phyloP scores from a whole-genome alignment of 2,329 filamentous ascomycete genomes.

The Alternaria brassicicola region DNA sequence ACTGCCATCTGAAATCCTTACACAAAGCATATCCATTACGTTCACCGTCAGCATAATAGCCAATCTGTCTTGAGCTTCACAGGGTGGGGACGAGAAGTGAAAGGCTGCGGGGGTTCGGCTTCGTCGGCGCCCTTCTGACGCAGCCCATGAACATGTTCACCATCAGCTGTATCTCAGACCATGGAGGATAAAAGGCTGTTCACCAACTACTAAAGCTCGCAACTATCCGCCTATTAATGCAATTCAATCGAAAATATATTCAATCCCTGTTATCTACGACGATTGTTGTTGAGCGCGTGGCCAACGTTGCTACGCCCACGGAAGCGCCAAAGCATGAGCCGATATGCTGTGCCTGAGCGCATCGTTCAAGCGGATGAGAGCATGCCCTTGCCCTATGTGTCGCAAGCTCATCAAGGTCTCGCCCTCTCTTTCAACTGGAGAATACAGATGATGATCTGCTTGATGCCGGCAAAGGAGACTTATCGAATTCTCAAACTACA shows the following conservation, averaged over 20 bases:
- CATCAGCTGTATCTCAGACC: neutral
- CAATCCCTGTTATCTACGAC: neutral
- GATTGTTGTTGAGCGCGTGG: slow-evolving; percentile 3
- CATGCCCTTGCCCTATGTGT: slow-evolving; percentile 6
- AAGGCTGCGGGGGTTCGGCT: neutral
- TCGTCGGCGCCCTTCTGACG: neutral
- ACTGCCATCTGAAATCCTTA: neutral
- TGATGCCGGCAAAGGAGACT: neutral
- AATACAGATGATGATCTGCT: neutral
- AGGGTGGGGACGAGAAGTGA: neutral
- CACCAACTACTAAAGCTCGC: neutral
- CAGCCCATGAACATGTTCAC: neutral
- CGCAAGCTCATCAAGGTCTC: neutral
- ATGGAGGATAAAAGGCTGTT: neutral
- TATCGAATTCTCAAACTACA: neutral
- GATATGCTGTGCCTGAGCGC: slow-evolving; percentile 1
- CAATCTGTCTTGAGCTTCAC: neutral
- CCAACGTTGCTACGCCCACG: neutral
- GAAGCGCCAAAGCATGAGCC: neutral
- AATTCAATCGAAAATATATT: neutral
- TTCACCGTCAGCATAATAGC: neutral
- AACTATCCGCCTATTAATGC: neutral
- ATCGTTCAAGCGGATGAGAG: neutral
- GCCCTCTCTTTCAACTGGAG: neutral
- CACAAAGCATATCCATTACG: neutral